Evolutionary conservation across 176 grass and related monocot genomes (phyloP).

Genomic region (Raddia distichophylla): DNA sequence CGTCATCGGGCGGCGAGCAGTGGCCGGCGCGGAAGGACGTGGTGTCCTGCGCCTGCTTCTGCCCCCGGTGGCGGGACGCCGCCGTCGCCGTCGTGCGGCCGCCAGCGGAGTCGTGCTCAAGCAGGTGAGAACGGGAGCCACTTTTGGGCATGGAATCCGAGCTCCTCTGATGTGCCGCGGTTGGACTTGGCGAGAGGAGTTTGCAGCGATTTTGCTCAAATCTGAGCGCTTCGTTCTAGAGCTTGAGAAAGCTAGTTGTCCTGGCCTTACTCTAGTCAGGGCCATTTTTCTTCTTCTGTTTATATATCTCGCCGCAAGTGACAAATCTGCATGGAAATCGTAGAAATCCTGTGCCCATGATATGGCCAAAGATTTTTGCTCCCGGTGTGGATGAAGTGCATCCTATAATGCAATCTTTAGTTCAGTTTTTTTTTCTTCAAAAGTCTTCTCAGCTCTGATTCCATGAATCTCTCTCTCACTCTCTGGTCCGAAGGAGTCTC

Average conservation of each 20-base stretch:
- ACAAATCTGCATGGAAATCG: background rate
- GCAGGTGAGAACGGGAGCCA: conserved; percentile 56
- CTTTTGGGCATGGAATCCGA: conserved; percentile 5
- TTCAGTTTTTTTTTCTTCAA: too few relatives aligned
- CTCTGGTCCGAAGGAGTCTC: too few relatives aligned
- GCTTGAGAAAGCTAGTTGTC: conserved; percentile 11
- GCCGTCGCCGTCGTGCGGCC: conserved; percentile 56
- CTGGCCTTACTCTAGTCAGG: conserved; percentile 6
- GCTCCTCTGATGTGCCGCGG: background rate
- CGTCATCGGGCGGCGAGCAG: conserved; percentile 59
- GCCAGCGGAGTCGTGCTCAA: conserved; percentile 69
- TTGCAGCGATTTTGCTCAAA: background rate
- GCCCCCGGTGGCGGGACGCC: conserved; percentile 70
- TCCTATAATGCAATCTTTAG: background rate
- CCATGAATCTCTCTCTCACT: too few relatives aligned
- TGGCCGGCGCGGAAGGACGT: conserved; percentile 80
- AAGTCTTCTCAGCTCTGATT: too few relatives aligned
- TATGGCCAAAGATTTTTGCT: background rate
- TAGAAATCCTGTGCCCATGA: background rate
- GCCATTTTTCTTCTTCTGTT: conserved; percentile 6
- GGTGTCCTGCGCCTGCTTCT: conserved; percentile 75
- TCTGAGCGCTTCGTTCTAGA: background rate
- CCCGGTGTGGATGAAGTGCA: background rate
- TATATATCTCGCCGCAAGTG: conserved; percentile 30
- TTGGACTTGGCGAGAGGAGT: background rate